Percentiles rank a stretch among this genome's conserved stretches.
Conservation (phyloP, 371 early-diverging fungal genomes). For the Rhizopus microsporus region DNA sequence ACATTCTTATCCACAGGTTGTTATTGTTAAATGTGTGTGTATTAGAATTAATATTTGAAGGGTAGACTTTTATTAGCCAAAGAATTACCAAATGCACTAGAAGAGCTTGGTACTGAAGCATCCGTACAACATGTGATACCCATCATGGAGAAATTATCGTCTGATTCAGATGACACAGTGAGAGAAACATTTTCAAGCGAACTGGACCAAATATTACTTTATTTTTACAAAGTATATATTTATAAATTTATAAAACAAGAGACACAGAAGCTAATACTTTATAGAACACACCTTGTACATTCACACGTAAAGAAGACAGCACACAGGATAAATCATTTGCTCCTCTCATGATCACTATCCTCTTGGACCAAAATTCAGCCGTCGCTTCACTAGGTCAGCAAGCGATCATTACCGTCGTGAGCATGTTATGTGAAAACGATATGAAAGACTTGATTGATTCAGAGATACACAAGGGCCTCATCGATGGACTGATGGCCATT, state of each 20-base stretch:
- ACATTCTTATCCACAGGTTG: constrained; percentile 49
- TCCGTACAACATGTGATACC: constrained; percentile 53
- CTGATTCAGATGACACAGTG: constrained; percentile 53
- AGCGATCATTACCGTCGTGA: constrained; percentile 47
- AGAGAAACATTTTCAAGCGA: constrained; percentile 55
- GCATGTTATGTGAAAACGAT: constrained; percentile 38
- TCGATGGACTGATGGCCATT: constrained; percentile 46
- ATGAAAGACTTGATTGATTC: constrained; percentile 40
- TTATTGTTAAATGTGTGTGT: constrained; percentile 11
- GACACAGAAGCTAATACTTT: neutral
- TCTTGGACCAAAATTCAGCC: constrained; percentile 49
- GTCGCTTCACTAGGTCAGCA: constrained; percentile 49
- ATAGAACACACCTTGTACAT: constrained; percentile 22
- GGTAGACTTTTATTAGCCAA: constrained; percentile 26
- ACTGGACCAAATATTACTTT: constrained; percentile 52
- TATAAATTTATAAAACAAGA: neutral
- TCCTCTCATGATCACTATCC: constrained; percentile 39
- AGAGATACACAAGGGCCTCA: constrained; percentile 57
- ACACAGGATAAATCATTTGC: constrained; percentile 38
- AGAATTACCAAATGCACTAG: constrained; percentile 30
- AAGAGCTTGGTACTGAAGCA: constrained; percentile 43
- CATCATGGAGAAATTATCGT: constrained; percentile 43
- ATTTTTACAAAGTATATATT: constrained; percentile 46
- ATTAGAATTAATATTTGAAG: neutral
- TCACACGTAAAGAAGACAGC: constrained; percentile 12